Percentiles rank a stretch among this genome's conserved stretches.
phyloP scores from a whole-genome alignment of 164 flowering plant species.

The Kalanchoe fedtschenkoi region DNA sequence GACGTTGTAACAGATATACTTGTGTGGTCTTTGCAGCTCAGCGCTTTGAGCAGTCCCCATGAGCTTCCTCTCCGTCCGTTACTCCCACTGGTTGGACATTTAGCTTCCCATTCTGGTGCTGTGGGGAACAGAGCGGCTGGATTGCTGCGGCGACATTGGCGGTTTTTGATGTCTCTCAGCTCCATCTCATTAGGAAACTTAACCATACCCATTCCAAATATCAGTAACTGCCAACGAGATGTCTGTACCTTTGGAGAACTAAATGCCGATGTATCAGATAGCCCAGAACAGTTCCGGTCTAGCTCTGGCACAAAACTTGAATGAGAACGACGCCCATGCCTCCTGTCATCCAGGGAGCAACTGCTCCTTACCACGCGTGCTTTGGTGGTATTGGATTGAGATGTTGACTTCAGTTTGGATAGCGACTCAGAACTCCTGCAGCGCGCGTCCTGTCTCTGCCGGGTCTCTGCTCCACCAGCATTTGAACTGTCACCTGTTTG shows the following conservation, averaged over 20 bases:
- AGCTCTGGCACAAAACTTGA: neutral
- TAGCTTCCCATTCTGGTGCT: neutral
- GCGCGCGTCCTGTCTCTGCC: neutral
- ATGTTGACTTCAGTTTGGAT: neutral
- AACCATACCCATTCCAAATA: conserved; percentile 5
- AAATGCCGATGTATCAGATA: neutral
- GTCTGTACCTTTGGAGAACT: neutral
- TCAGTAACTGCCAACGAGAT: neutral
- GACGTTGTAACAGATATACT: neutral
- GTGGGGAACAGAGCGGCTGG: neutral
- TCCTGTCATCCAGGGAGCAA: neutral
- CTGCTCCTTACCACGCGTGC: neutral
- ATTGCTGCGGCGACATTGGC: neutral
- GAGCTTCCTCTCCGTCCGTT: neutral
- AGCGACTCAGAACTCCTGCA: neutral
- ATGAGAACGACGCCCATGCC: neutral
- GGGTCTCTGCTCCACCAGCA: neutral
- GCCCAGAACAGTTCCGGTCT: neutral
- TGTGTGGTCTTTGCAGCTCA: neutral
- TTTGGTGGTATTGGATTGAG: neutral
- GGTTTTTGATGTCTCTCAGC: conserved; percentile 5
- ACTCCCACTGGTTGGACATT: neutral
- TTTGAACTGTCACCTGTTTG: neutral
- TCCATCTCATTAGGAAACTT: conserved; percentile 1
- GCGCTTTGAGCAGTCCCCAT: conserved; percentile 2